These are phyloP conservation scores for Aspergillus kassunensis DNA, from an alignment of 495 filamentous ascomycete species.

Conservation along the genomic window DNA sequence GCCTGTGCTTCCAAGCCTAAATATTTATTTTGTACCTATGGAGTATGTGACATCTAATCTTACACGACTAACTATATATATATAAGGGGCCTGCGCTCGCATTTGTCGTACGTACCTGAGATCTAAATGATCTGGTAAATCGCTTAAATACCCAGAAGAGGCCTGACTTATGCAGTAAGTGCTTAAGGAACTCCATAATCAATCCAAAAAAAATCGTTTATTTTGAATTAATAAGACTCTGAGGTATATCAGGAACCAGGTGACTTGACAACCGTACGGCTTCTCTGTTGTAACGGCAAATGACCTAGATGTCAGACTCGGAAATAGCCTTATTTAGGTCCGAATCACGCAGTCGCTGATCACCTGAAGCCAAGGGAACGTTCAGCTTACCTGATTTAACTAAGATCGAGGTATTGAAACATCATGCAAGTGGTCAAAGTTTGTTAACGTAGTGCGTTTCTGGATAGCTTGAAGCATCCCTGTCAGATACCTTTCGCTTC, in stretches of 20 bases:
- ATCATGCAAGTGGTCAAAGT: background rate
- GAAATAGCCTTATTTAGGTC: background rate
- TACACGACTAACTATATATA: no score
- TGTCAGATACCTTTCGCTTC: slow-evolving; percentile 1
- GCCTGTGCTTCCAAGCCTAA: no score
- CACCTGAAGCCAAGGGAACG: background rate
- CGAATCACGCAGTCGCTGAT: background rate
- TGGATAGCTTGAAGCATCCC: slow-evolving; percentile 6
- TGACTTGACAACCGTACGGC: background rate
- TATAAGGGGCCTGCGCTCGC: no score
- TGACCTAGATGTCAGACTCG: slow-evolving; percentile 11
- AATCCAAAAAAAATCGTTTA: no score
- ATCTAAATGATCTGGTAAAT: background rate
- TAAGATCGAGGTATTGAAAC: no score
- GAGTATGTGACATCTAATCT: no score
- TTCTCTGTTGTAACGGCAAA: background rate
- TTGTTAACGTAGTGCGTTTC: slow-evolving; percentile 3
- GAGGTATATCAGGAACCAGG: background rate
- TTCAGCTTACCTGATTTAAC: background rate
- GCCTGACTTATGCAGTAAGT: no score
- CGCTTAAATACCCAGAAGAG: slow-evolving; percentile 4
- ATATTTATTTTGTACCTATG: no score
- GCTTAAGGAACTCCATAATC: no score
- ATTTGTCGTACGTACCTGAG: no score
- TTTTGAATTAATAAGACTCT: background rate